Evolutionary conservation across 2,329 filamentous ascomycete species (phyloP), one percentile per base, ranked within the genome.

Genomic region (Madurella fahalii): DNA sequence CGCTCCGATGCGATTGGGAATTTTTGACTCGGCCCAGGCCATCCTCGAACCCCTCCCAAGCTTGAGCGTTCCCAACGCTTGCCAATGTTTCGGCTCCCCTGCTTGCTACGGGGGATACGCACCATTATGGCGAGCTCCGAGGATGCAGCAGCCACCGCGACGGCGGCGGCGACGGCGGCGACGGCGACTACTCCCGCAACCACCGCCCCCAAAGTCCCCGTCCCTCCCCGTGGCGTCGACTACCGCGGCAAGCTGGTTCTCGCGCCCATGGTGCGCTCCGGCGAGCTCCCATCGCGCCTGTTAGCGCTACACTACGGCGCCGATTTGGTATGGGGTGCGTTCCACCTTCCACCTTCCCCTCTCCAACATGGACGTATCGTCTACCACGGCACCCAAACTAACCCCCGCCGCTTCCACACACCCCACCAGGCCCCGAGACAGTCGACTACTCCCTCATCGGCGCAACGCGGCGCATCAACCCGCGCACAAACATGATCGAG

Each of bases 261-360:
- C 60, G 94, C 94, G 58, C 94, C 94, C 40, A 99, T 99, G 94
- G 93, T 96, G 54, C 87, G 94, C 63, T 95, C 90, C n/a, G 94
- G 94, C 68, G 94, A 99, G 76, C 77, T 96, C 57, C 93, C 94
- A 2, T 94, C 90, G 40, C 86, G 94, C 55, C 80, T 99, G 25
- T 74, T 95, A 42, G 90, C 94, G 32, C 82, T 99, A 58, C 89
- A 95, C 67, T 97, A 99, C 70, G 94, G 94, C 62, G 94, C 94
- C 50, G 94, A 99, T 72, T 79, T 99, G 15, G 94, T 99, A 62
- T 99, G 94, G 93, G 93, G 87, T 89, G 71, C 63, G 78, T 74
- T 30, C 47, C 9, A 16, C 5, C 39, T 16, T n/a, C 31, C 31
- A 18, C 17, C 5, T 15, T 16, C 2, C 30, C 8, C 39, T 11